A percentile compares a stretch with the other conserved stretches of the same genome.
phyloP scores from a whole-genome alignment of 2,329 filamentous ascomycete species.

The Fusarium albosuccineum region DNA sequence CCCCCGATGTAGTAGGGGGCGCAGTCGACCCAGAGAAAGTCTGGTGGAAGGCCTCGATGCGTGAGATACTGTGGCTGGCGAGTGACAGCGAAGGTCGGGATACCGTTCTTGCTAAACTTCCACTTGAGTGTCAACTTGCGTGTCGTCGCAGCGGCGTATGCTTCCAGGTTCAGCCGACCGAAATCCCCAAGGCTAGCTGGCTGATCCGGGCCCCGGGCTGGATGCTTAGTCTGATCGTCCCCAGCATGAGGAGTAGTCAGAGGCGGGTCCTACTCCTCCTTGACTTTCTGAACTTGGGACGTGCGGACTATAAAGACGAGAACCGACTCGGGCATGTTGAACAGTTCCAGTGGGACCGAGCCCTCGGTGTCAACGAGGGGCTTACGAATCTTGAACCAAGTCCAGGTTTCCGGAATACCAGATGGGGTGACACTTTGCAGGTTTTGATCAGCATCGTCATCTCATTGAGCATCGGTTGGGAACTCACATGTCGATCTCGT shows the following conservation, averaged over 20 bases:
- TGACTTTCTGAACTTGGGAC: constrained; percentile 31
- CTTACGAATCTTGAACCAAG: constrained; percentile 44
- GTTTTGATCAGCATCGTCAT: background rate
- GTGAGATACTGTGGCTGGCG: constrained; percentile 20
- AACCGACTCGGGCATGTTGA: constrained; percentile 20
- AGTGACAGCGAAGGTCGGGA: constrained; percentile 40
- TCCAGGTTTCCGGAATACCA: constrained; percentile 29
- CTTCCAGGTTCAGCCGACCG: constrained; percentile 19
- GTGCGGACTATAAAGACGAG: constrained; percentile 40
- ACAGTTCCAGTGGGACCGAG: constrained; percentile 15
- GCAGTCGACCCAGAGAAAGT: constrained; percentile 37
- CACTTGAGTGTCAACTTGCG: constrained; percentile 30
- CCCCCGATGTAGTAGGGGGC: constrained; percentile 10
- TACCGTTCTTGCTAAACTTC: constrained; percentile 40
- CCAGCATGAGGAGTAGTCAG: constrained; percentile 14
- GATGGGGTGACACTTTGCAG: background rate
- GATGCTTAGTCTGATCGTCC: background rate
- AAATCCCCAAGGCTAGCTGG: constrained; percentile 27
- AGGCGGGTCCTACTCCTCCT: constrained; percentile 39
- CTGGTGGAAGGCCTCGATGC: constrained; percentile 15
- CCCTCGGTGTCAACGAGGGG: constrained; percentile 23
- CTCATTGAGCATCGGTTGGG: background rate
- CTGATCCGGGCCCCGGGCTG: background rate
- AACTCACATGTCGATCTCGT: constrained; percentile 40
- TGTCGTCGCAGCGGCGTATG: constrained; percentile 6